phyloP scores from a whole-genome alignment of 2,329 filamentous ascomycete species.

The Parastagonospora nodorum region DNA sequence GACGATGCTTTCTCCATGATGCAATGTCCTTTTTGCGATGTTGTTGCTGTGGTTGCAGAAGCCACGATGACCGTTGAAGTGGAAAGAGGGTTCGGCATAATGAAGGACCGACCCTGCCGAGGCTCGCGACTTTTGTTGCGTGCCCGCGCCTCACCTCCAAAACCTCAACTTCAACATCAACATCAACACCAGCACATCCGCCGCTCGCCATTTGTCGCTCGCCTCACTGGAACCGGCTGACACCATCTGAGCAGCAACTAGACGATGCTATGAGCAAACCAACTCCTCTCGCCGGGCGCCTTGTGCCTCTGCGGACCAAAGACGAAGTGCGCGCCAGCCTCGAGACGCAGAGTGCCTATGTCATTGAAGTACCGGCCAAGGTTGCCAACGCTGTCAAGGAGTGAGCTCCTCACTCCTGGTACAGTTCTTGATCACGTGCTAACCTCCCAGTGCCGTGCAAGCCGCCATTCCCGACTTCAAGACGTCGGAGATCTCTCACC shows the following conservation, averaged over 20 bases:
- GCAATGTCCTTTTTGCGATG: neutral
- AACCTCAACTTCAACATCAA: conserved; percentile 8
- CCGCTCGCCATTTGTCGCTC: neutral
- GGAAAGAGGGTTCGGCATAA: conserved; percentile 5
- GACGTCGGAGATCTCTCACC: conserved; percentile 58
- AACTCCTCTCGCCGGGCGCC: conserved; percentile 24
- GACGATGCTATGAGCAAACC: conserved; percentile 33
- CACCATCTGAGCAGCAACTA: conserved; percentile 3
- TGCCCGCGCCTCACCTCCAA: conserved; percentile 1
- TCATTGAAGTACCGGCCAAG: conserved; percentile 74
- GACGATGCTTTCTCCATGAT: too few species aligned
- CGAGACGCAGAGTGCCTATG: conserved; percentile 67
- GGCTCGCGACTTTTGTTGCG: conserved; percentile 15
- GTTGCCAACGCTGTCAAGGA: conserved; percentile 73
- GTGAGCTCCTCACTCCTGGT: conserved; percentile 55
- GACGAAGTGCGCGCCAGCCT: conserved; percentile 56
- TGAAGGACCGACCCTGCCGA: conserved; percentile 13
- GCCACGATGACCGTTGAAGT: too few species aligned
- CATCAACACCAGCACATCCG: neutral
- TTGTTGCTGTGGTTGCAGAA: neutral
- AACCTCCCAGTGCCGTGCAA: conserved; percentile 51
- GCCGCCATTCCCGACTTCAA: conserved; percentile 51
- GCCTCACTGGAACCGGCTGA: neutral
- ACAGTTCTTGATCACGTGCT: conserved; percentile 18
- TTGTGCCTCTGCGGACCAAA: conserved; percentile 53